A percentile compares a stretch with the other conserved stretches of the same genome.
Evolutionary conservation across 495 filamentous ascomycete genomes (phyloP).

Genomic region (Rusavskia elegans): DNA sequence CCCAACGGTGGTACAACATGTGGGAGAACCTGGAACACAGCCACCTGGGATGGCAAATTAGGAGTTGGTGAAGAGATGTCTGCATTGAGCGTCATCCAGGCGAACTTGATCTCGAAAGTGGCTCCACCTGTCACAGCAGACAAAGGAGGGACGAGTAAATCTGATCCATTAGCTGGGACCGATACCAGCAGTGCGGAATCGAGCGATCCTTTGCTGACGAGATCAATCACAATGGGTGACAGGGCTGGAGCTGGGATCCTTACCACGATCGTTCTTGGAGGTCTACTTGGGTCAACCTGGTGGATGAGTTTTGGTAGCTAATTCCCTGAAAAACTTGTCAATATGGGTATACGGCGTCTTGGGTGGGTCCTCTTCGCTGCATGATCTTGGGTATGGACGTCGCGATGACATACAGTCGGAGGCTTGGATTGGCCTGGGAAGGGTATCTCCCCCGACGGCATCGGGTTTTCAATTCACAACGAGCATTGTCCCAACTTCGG

Average conservation of each 20-base stretch:
- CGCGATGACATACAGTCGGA: not conserved
- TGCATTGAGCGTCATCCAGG: constrained; percentile 39
- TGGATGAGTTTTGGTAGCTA: constrained; percentile 1
- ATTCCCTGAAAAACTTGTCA: not conserved
- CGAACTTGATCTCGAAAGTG: constrained; percentile 27
- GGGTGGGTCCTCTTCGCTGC: not conserved
- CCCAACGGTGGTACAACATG: constrained; percentile 42
- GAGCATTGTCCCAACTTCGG: too few species aligned
- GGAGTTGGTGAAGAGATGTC: constrained; percentile 46
- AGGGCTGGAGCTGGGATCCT: constrained; percentile 48
- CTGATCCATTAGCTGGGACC: constrained; percentile 41
- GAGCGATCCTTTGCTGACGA: constrained; percentile 12
- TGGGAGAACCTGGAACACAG: constrained; percentile 50
- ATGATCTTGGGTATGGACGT: not conserved
- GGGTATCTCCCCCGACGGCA: too few species aligned
- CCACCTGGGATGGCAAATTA: constrained; percentile 40
- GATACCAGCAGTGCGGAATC: constrained; percentile 4
- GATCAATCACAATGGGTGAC: constrained; percentile 37
- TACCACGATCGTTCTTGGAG: constrained; percentile 29
- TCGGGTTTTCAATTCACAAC: too few species aligned
- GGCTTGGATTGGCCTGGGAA: not conserved
- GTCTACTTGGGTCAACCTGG: not conserved
- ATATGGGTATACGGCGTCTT: not conserved
- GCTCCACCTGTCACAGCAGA: constrained; percentile 35
- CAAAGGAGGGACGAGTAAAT: constrained; percentile 50